Percentiles rank a stretch among this genome's conserved stretches.
phyloP scores from a whole-genome alignment of 23 red algal species.

The Cyanidiococcus yangmingshanensis region DNA sequence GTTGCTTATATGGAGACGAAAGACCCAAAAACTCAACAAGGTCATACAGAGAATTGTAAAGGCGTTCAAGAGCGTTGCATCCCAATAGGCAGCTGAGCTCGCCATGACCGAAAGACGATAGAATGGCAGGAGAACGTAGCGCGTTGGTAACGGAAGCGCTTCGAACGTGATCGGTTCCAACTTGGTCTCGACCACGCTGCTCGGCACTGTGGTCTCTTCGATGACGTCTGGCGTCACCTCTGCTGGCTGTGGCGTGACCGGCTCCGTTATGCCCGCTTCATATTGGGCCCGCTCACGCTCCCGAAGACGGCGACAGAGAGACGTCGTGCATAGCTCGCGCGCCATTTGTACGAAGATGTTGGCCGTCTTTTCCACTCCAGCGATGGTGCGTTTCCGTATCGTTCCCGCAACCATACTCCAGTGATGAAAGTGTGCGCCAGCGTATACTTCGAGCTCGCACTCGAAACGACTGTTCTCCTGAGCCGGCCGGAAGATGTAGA shows the following conservation, averaged over 20 bases:
- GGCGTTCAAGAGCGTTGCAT: background rate
- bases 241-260: background rate
- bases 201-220: background rate
- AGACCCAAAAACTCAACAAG: background rate
- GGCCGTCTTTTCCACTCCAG: background rate
- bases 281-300: background rate
- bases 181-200: background rate
- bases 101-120: background rate
- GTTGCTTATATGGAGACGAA: background rate
- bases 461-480: background rate
- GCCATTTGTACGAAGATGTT: background rate
- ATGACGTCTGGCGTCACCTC: background rate
- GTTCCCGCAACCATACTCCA: constrained; percentile 9
- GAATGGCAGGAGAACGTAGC: background rate
- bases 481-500: constrained; percentile 4
- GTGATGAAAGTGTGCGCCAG: background rate
- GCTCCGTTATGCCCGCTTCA: background rate
- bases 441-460: constrained; percentile 4
- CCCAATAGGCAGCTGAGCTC: background rate
- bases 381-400: background rate
- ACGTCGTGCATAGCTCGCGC: constrained; percentile 14
- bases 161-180: background rate
- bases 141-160: background rate
- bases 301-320: background rate
- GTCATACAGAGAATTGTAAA: background rate